These are phyloP conservation scores for Nannochloropsis salina DNA, from an alignment of 108 stramenopile species.

Conservation along the genomic window DNA sequence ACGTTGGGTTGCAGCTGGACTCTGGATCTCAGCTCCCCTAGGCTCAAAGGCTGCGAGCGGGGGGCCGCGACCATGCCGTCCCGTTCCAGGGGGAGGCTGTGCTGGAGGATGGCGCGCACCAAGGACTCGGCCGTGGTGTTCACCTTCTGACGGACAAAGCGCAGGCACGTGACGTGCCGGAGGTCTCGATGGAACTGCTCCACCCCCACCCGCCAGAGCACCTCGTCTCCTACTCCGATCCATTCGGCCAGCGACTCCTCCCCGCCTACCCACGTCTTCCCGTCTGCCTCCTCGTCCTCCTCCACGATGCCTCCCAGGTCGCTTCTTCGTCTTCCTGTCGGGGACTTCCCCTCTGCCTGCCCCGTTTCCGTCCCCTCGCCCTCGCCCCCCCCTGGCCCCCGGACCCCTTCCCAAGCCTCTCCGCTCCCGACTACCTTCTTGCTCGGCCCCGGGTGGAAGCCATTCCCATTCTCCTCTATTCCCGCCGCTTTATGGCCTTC, in stretches of 20 bases:
- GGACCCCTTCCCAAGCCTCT: background rate
- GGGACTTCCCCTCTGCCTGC: background rate
- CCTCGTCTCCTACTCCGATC: background rate
- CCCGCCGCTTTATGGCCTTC: background rate
- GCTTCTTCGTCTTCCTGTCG: background rate
- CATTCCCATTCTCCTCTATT: background rate
- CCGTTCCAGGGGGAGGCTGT: background rate
- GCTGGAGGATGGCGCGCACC: background rate
- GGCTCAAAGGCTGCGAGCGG: background rate
- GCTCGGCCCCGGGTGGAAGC: background rate
- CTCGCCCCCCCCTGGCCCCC: background rate
- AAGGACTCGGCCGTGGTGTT: conserved; percentile 5
- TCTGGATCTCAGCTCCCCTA: background rate
- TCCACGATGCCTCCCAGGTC: background rate
- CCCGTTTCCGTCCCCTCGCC: background rate
- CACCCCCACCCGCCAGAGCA: background rate
- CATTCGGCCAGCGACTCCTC: background rate
- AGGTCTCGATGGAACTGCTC: conserved; percentile 14
- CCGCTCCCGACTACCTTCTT: background rate
- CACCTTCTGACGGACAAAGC: background rate
- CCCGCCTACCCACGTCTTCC: background rate
- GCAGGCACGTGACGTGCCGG: background rate
- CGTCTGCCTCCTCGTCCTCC: background rate
- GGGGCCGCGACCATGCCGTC: background rate
- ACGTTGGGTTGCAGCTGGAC: background rate